Evolutionary conservation across 305 asterid genomes (phyloP).

Genomic region (Fraxinus floribunda): DNA sequence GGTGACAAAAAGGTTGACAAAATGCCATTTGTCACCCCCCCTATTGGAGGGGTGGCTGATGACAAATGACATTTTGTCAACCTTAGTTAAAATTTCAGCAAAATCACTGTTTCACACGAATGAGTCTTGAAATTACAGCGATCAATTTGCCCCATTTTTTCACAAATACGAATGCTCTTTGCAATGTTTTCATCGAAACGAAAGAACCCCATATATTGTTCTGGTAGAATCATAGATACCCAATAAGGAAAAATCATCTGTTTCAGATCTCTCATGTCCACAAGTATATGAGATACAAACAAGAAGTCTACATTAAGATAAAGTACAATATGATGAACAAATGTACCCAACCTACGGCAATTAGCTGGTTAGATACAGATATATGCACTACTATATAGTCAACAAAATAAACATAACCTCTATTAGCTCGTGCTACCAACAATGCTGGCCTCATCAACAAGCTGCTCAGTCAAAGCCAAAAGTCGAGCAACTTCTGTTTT

Average conservation of each 20-base stretch:
- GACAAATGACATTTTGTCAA: no score
- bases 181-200: background rate
- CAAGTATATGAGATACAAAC: background rate
- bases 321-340: background rate
- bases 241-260: background rate
- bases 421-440: constrained; percentile 20
- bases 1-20: no score
- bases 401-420: constrained; percentile 15
- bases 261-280: background rate
- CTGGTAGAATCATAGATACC: background rate
- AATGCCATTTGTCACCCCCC: no score
- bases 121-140: background rate
- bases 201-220: background rate
- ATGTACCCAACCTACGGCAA: constrained; percentile 13
- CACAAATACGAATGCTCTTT: background rate
- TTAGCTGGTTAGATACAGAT: constrained; percentile 28
- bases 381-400: constrained; percentile 18
- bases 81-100: no score
- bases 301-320: background rate
- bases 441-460: constrained; percentile 56
- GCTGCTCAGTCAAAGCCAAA: constrained; percentile 59
- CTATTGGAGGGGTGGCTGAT: no score
- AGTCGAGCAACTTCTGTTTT: constrained; percentile 59
- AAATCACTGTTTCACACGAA: background rate
- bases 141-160: background rate